These are phyloP conservation scores for Chloris gayana DNA, from an alignment of 176 grass and related monocot genomes.

Conservation along the genomic window DNA sequence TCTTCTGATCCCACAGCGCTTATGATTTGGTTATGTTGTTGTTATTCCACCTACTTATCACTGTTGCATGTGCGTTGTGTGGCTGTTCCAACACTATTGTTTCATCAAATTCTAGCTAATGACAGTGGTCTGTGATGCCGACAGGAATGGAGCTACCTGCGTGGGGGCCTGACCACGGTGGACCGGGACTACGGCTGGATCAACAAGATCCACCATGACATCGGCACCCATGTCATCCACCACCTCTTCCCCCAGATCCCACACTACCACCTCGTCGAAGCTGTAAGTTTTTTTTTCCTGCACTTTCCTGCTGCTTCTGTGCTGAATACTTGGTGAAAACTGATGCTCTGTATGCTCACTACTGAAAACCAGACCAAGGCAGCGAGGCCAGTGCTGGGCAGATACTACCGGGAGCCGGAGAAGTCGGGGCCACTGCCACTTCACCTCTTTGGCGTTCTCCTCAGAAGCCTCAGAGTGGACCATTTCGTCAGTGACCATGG, in stretches of 20 bases:
- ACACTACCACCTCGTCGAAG: conserved; percentile 85
- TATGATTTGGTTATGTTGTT: no score
- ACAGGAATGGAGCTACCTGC: conserved; percentile 94
- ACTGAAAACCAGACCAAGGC: conserved; percentile 60
- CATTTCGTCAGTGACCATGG: conserved; percentile 87
- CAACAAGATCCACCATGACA: conserved; percentile 93
- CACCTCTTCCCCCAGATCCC: conserved; percentile 98
- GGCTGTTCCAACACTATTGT: background rate
- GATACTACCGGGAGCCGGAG: conserved; percentile 72
- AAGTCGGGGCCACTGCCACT: conserved; percentile 70
- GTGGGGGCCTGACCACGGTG: conserved; percentile 78
- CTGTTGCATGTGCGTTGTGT: background rate
- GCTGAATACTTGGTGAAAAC: background rate
- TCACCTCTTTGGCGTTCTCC: conserved; percentile 58
- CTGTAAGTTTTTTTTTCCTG: conserved; percentile 48
- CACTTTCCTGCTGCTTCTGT: background rate
- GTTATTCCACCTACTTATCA: background rate
- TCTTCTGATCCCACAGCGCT: background rate
- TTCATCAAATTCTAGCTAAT: background rate
- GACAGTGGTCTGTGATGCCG: background rate
- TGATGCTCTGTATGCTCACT: background rate
- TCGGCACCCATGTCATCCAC: conserved; percentile 93
- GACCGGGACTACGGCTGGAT: conserved; percentile 97
- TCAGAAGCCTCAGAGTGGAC: conserved; percentile 77
- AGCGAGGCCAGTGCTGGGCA: conserved; percentile 69